Percentiles rank a stretch among this genome's conserved stretches.
Conservation (phyloP, 768 basidiomycete genomes). For the Phlebiopsis gigantea region DNA sequence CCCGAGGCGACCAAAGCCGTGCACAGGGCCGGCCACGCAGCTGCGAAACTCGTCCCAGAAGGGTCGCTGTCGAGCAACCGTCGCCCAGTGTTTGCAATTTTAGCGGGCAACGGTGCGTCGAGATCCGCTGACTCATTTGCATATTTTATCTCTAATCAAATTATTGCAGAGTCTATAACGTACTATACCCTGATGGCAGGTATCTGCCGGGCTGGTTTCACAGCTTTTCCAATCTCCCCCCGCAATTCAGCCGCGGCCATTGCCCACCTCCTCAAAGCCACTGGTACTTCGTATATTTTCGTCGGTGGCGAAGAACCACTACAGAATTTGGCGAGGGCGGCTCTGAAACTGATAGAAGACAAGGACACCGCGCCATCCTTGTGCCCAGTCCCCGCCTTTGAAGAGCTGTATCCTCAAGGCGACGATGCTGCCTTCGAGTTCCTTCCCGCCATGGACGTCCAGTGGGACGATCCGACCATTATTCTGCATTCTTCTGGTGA, state of each 20-base stretch:
- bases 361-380: not conserved
- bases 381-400: conserved; percentile 10
- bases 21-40: conserved; percentile 4
- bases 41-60: not conserved
- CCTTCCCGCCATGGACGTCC: not conserved
- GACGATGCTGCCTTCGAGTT: not conserved
- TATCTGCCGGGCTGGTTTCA: conserved; percentile 9
- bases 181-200: conserved; percentile 6
- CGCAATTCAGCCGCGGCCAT: conserved; percentile 23
- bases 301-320: conserved; percentile 25
- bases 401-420: conserved; percentile 9
- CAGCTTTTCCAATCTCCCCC: conserved; percentile 20
- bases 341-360: conserved; percentile 14
- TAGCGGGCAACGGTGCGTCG: conserved; percentile 6
- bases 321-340: conserved; percentile 14
- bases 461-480: conserved; percentile 9
- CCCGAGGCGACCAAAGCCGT: conserved; percentile 7
- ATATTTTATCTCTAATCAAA: not conserved
- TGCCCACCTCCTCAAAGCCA: conserved; percentile 26
- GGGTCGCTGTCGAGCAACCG: not conserved
- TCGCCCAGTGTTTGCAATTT: conserved; percentile 8
- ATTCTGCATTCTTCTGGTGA: conserved; percentile 21
- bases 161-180: conserved; percentile 10
- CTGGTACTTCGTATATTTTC: conserved; percentile 21
- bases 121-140: not conserved